These are phyloP conservation scores for Trypanosoma avium DNA, from an alignment of 208 protist species.

Conservation along the genomic window DNA sequence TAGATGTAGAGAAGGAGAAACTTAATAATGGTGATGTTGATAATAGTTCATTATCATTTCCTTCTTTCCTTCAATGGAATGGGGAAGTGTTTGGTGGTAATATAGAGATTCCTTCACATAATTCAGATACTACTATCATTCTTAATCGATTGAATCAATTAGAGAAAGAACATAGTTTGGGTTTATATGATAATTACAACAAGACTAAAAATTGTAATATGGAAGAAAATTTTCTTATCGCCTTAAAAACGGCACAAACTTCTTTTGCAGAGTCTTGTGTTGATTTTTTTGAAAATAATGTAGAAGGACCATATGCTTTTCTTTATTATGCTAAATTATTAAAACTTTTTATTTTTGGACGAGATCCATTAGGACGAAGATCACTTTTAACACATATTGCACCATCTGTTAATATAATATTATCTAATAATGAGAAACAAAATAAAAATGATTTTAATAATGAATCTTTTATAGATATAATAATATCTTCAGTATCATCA, in stretches of 20 bases:
- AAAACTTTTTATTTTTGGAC: slow-evolving; percentile 77
- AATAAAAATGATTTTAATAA: neutral
- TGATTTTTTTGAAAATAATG: slow-evolving; percentile 60
- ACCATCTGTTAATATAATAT: neutral
- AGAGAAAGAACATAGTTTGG: slow-evolving; percentile 39
- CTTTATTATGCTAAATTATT: slow-evolving; percentile 69
- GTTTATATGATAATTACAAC: neutral
- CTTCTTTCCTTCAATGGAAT: slow-evolving; percentile 80
- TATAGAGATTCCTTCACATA: slow-evolving; percentile 56
- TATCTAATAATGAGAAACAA: neutral
- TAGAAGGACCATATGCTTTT: slow-evolving; percentile 86
- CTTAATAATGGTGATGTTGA: neutral
- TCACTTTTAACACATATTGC: slow-evolving; percentile 73
- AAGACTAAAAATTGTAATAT: neutral
- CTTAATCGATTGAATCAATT: slow-evolving; percentile 55
- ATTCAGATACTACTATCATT: slow-evolving; percentile 74
- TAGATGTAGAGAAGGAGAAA: neutral
- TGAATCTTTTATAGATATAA: slow-evolving; percentile 45
- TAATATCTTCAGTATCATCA: slow-evolving; percentile 71
- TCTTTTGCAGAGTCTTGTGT: slow-evolving; percentile 62
- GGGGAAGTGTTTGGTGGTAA: slow-evolving; percentile 83
- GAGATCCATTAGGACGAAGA: slow-evolving; percentile 86
- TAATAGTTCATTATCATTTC: neutral
- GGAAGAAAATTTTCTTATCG: neutral
- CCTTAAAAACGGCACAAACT: slow-evolving; percentile 36